Evolutionary conservation across 805 yeast genomes (phyloP), one percentile per base, ranked within the genome.

Genomic region (Saturnispora bothae): DNA sequence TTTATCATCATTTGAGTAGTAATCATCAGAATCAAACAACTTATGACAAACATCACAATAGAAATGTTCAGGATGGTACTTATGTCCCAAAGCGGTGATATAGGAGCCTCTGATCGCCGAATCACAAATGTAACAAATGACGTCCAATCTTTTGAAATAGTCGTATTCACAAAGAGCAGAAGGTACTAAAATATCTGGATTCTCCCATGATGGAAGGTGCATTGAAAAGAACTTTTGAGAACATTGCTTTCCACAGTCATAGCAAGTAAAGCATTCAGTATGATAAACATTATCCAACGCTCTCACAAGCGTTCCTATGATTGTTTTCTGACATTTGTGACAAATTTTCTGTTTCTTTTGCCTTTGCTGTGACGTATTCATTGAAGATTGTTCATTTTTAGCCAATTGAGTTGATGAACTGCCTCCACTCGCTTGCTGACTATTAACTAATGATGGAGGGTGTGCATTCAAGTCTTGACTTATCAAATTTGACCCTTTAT

Each of bases 21-120:
- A 92, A 53, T 86, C 84, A 57, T 88, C 96, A 41, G 88, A 88
- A 4, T 89, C 95, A 57, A 94, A 92, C 19, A 83, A 83, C 39
- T 77, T 77, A 28, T 78, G 73, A 55, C 98, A 92, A 23, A 84
- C 74, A 6, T 81, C 76, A 61, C 98, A 94, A 40, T 84, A 82
- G 60, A 94, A 92, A 60, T 92, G 98, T 48, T 92, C 96, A 37
- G 89, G 78, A 52, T 92, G 97, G 57, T 85, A 92, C 52, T 89
- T 83, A 48, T 78, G 76, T 10, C 94, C 95, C 50, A 88, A 71
- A 0, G 96, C 96, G 1, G 95, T 88, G 42, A 88, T 86, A 60
- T 89, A 89, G 2, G 95, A 82, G 0, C 96, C 96, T 49, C 96
- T 64, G 36, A 94, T 66, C 4, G 95, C 95, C 19, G 71, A 73